Conservation (phyloP, 768 basidiomycete species). For the Calvatia gigantea region DNA sequence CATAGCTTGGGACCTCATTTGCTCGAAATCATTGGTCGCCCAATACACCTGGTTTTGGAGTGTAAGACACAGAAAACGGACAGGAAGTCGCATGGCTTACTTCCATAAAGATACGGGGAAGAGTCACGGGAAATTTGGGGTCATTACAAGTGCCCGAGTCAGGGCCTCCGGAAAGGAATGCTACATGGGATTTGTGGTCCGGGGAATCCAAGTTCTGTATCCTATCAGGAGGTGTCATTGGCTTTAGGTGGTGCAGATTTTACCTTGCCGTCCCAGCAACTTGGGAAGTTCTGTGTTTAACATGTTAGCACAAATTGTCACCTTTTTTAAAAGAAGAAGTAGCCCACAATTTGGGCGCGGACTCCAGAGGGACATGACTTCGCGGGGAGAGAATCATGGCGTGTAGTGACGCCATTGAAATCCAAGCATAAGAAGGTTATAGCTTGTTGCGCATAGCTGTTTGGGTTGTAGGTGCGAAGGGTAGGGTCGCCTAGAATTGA, state of each 20-base stretch:
- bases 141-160: constrained; percentile 47
- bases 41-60: constrained; percentile 40
- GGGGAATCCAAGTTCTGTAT: constrained; percentile 40
- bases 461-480: constrained; percentile 44
- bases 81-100: constrained; percentile 22
- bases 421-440: constrained; percentile 46
- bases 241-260: neutral
- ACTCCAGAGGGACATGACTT: constrained; percentile 42
- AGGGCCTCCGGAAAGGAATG: constrained; percentile 42
- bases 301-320: too few species aligned
- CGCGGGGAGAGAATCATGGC: constrained; percentile 35
- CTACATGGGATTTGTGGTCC: constrained; percentile 52
- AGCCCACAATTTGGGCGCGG: constrained; percentile 49
- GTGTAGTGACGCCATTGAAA: constrained; percentile 37
- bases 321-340: too few species aligned
- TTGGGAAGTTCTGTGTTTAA: constrained; percentile 44
- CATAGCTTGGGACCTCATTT: constrained; percentile 36
- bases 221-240: neutral
- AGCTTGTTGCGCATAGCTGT: constrained; percentile 41
- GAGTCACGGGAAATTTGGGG: constrained; percentile 38
- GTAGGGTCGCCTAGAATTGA: constrained; percentile 33
- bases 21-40: constrained; percentile 32
- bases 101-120: constrained; percentile 52
- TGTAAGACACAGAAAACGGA: neutral
- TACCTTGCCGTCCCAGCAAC: constrained; percentile 56